phyloP scores from a whole-genome alignment of 495 filamentous ascomycete genomes.

The Glonium stellatum region DNA sequence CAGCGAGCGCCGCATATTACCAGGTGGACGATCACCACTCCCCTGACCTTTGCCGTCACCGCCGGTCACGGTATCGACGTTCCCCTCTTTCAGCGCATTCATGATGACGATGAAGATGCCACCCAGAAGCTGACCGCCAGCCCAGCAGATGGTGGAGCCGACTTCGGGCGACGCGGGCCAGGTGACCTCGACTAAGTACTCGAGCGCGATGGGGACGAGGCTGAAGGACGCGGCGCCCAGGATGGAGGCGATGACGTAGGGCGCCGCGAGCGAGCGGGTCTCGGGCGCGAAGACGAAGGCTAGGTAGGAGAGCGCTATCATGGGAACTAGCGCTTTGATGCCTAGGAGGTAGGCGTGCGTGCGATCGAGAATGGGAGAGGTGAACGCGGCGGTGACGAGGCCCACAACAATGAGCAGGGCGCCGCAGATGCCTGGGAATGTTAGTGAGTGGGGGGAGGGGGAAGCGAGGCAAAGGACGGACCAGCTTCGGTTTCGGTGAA shows the following conservation, averaged over 20 bases:
- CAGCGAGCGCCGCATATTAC: conserved; percentile 65
- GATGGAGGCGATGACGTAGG: conserved; percentile 59
- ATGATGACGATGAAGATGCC: conserved; percentile 76
- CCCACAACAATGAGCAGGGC: conserved; percentile 87
- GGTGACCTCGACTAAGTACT: conserved; percentile 79
- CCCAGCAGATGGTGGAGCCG: conserved; percentile 75
- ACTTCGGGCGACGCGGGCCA: conserved; percentile 85
- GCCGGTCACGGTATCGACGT: conserved; percentile 10
- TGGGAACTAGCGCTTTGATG: conserved; percentile 68
- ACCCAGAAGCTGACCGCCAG: conserved; percentile 70
- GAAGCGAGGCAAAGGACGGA: too few species aligned
- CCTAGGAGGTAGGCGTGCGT: conserved; percentile 70
- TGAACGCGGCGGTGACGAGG: conserved; percentile 65
- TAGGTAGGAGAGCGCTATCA: conserved; percentile 67
- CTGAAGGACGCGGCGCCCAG: conserved; percentile 76
- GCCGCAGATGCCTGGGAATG: conserved; percentile 58
- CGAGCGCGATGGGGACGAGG: conserved; percentile 75
- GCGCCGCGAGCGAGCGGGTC: conserved; percentile 59
- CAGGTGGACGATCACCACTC: conserved; percentile 46
- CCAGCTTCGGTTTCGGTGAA: conserved; percentile 73
- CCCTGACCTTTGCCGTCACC: conserved; percentile 11
- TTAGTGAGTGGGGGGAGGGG: too few species aligned
- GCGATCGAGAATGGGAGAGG: conserved; percentile 74
- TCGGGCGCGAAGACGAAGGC: conserved; percentile 72
- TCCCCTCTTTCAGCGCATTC: conserved; percentile 61